These are phyloP conservation scores for Cyclotella distinguenda DNA, from an alignment of 108 stramenopile species.

Conservation along the genomic window DNA sequence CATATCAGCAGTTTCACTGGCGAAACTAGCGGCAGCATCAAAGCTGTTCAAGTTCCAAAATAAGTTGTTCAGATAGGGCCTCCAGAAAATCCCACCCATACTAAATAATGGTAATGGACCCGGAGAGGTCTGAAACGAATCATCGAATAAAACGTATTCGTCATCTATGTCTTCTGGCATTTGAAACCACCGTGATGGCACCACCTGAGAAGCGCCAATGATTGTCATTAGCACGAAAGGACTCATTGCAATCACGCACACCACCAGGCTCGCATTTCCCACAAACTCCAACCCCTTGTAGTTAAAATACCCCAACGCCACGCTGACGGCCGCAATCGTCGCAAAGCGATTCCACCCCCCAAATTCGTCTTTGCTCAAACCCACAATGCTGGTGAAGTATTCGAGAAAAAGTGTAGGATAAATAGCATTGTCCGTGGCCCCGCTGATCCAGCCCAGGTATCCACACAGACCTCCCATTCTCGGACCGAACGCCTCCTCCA, in stretches of 20 bases:
- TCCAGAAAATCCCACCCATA: conserved; percentile 80
- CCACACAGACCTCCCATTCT: conserved; percentile 82
- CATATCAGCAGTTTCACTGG: conserved; percentile 83
- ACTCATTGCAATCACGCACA: conserved; percentile 84
- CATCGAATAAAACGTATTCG: conserved; percentile 43
- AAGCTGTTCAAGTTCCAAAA: conserved; percentile 96
- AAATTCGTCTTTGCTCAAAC: conserved; percentile 22
- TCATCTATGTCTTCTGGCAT: conserved; percentile 51
- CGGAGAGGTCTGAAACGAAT: conserved; percentile 40
- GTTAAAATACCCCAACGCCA: conserved; percentile 74
- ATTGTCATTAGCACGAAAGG: conserved; percentile 85
- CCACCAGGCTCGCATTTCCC: conserved; percentile 73
- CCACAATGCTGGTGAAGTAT: conserved; percentile 15
- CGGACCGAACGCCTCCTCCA: conserved; percentile 69
- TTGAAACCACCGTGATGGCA: conserved; percentile 81
- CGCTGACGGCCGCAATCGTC: conserved; percentile 54
- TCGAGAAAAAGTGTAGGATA: conserved; percentile 33
- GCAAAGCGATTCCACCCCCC: conserved; percentile 5
- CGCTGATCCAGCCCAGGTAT: conserved; percentile 59
- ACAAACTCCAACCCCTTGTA: conserved; percentile 85
- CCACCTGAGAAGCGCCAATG: conserved; percentile 65
- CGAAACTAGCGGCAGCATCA: conserved; percentile 84
- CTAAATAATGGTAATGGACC: conserved; percentile 50
- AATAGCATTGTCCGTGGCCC: conserved; percentile 30
- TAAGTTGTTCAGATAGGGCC: conserved; percentile 90